Conservation (phyloP, 805 yeast species). For the Groenewaldozyma salmanticensis region DNA sequence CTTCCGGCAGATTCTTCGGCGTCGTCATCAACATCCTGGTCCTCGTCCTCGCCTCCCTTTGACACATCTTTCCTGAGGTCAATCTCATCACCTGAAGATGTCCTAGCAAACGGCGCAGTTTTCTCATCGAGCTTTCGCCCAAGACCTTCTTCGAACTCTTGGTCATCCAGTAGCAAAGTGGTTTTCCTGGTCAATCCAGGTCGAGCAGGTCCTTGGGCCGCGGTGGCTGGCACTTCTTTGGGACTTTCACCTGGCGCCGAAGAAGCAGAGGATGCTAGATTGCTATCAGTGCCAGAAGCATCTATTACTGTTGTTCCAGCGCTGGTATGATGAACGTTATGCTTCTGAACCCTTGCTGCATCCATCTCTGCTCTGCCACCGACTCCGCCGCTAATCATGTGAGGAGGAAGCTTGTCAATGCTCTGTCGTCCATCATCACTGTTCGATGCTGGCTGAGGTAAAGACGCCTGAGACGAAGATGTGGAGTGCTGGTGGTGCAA, state of each 20-base stretch:
- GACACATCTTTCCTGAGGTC: slow-evolving; percentile 19
- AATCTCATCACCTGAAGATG: slow-evolving; percentile 26
- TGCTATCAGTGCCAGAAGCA: not conserved
- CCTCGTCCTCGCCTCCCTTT: slow-evolving; percentile 9
- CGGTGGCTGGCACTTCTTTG: not conserved
- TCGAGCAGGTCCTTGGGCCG: slow-evolving; percentile 5
- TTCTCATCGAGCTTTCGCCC: slow-evolving; percentile 34
- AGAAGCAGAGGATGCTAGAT: not conserved
- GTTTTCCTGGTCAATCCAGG: slow-evolving; percentile 46
- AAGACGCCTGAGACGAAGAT: no score
- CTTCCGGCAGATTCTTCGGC: slow-evolving; percentile 2
- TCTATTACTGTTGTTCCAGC: not conserved
- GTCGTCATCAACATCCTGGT: not conserved
- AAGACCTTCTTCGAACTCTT: slow-evolving; percentile 34
- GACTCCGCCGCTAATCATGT: not conserved
- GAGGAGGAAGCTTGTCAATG: not conserved
- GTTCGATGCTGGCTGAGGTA: slow-evolving; percentile 8
- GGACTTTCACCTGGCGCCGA: not conserved
- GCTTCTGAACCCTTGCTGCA: not conserved
- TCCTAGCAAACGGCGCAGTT: slow-evolving; percentile 24
- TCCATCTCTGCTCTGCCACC: not conserved
- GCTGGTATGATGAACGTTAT: not conserved
- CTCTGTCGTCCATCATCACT: slow-evolving; percentile 7
- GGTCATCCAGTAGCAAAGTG: slow-evolving; percentile 66
- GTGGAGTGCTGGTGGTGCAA: not conserved